phyloP scores from a whole-genome alignment of 139 green algal species.

The Micromonas pusilla region DNA sequence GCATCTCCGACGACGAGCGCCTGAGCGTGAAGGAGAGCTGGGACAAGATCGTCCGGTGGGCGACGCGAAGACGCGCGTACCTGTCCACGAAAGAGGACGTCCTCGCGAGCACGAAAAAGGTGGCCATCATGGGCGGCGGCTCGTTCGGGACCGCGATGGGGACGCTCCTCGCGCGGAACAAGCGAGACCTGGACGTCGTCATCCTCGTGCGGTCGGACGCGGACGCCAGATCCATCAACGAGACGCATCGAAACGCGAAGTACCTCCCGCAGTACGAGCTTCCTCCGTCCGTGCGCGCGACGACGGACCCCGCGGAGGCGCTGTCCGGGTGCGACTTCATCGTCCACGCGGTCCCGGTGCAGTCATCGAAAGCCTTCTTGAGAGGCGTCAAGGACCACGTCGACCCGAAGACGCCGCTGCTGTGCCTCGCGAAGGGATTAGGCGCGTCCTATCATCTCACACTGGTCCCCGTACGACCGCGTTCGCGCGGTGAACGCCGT shows the following conservation, averaged over 20 bases:
- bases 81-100: slow-evolving; percentile 7
- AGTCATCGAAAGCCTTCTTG: slow-evolving; percentile 77
- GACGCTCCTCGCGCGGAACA: slow-evolving; percentile 70
- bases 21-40: background rate
- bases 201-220: slow-evolving; percentile 75
- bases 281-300: slow-evolving; percentile 69
- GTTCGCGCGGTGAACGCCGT: too few species aligned
- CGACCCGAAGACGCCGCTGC: slow-evolving; percentile 69
- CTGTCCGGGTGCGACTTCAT: slow-evolving; percentile 37
- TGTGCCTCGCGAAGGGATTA: slow-evolving; percentile 89
- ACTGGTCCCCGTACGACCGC: too few species aligned
- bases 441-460: too few species aligned
- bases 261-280: slow-evolving; percentile 49
- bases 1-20: slow-evolving; percentile 12
- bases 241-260: slow-evolving; percentile 67
- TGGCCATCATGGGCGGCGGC: slow-evolving; percentile 91
- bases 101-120: slow-evolving; percentile 42
- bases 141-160: slow-evolving; percentile 95
- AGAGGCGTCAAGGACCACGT: slow-evolving; percentile 62
- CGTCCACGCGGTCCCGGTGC: slow-evolving; percentile 91
- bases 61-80: background rate
- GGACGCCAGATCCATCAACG: slow-evolving; percentile 81
- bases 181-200: slow-evolving; percentile 66
- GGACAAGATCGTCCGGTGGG: slow-evolving; percentile 23
- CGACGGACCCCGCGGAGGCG: slow-evolving; percentile 39